These are phyloP conservation scores for Cytospora schulzeri DNA, from an alignment of 2,329 filamentous ascomycete species.

Conservation along the genomic window DNA sequence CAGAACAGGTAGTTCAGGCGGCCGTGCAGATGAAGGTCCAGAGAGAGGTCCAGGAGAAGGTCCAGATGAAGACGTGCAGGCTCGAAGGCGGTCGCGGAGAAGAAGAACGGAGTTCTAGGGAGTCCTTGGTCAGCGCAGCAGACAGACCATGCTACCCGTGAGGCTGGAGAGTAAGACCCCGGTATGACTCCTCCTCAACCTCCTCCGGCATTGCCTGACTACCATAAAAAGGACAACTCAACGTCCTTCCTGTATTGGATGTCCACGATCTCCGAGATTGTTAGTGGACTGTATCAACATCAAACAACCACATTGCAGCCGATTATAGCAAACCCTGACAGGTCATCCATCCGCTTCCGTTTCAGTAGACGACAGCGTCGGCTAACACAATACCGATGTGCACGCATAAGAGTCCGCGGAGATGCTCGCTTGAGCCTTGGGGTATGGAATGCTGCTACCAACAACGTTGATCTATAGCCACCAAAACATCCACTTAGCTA, in stretches of 20 bases:
- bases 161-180: neutral
- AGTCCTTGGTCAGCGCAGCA: neutral
- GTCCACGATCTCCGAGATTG: neutral
- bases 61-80: neutral
- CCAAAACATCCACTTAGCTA: neutral
- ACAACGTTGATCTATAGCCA: neutral
- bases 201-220: neutral
- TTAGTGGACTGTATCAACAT: neutral
- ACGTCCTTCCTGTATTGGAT: neutral
- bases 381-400: neutral
- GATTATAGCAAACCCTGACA: neutral
- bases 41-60: neutral
- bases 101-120: conserved; percentile 5
- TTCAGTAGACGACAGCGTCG: neutral
- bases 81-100: conserved; percentile 9
- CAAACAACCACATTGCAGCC: neutral
- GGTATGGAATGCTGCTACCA: neutral
- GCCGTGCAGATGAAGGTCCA: neutral
- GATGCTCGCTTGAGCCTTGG: neutral
- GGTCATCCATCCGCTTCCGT: neutral
- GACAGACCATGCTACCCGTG: neutral
- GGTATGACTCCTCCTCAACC: neutral
- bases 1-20: neutral
- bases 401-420: neutral
- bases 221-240: neutral